These are phyloP conservation scores for Malassezia cuniculi DNA, from an alignment of 1,284 basidiomycete genomes.

Conservation along the genomic window DNA sequence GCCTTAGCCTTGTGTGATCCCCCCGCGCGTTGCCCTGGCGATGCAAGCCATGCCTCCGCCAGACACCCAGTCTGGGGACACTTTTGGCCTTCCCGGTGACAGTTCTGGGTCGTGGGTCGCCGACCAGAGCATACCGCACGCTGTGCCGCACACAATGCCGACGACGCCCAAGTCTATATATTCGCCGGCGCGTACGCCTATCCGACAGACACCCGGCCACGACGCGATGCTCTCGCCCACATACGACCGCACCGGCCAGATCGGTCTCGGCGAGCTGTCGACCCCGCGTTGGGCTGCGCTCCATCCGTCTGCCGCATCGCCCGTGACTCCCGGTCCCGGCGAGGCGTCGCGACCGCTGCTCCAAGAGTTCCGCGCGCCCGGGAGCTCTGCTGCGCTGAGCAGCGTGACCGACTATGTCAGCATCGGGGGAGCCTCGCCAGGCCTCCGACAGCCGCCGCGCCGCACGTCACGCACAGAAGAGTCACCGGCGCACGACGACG, in stretches of 20 bases:
- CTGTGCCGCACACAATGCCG: too few species aligned
- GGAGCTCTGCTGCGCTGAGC: slow-evolving; percentile 10
- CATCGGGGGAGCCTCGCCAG: slow-evolving; percentile 10
- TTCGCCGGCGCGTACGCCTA: too few species aligned
- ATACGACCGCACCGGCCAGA: slow-evolving; percentile 68
- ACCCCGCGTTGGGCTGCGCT: slow-evolving; percentile 74
- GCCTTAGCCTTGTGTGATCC: too few species aligned
- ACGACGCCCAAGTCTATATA: too few species aligned
- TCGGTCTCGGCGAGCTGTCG: slow-evolving; percentile 89
- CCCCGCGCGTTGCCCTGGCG: too few species aligned
- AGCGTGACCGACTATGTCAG: slow-evolving; percentile 11
- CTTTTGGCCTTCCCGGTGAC: too few species aligned
- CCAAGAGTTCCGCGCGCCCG: not conserved
- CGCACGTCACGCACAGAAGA: slow-evolving; percentile 1
- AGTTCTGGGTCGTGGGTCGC: too few species aligned
- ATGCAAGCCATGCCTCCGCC: too few species aligned
- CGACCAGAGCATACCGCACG: too few species aligned
- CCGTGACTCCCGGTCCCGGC: not conserved
- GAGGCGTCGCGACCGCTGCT: not conserved
- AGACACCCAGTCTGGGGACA: too few species aligned
- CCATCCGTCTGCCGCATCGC: slow-evolving; percentile 14
- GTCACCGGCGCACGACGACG: too few species aligned
- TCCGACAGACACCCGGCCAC: too few species aligned
- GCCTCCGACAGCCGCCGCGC: not conserved
- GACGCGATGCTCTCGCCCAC: not conserved